Evolutionary conservation across 2,329 filamentous ascomycete species (phyloP), one percentile per base, ranked within the genome.

Genomic region (Penicillium nordicum): DNA sequence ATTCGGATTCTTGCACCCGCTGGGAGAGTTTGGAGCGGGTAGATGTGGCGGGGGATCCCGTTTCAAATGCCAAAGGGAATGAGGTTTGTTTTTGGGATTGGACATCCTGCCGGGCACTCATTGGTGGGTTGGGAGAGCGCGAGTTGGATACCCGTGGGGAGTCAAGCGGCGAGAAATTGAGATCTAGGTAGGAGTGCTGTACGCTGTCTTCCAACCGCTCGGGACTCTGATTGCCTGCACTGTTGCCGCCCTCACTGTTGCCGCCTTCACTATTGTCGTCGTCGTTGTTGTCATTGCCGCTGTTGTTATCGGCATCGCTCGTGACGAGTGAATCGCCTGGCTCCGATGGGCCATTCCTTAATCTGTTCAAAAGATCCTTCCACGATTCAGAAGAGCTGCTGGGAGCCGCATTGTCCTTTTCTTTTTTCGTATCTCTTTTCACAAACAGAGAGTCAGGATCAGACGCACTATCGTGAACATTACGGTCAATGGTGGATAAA

Each of bases 101-200:
- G 11, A 30, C 25, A n/a, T 60, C 48, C 29, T 42, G 55, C 18
- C 61, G 57, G 21, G 56, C 59, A 42, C 58, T 65, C 8, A 46
- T 56, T 27, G 57, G 54, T 14, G 55, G 46, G 12, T 45, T 50
- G 32, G 58, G 52, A 11, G 60, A 63, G n/a, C 25, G 54, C 11
- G 61, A 61, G 30, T 40, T 52, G 25, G 46, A 54, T 16, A 38
- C 37, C 48, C 41, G 47, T 23, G 60, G 40, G 7, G 58, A 62
- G 32, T 21, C 49, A 46, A 5, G 53, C 23, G 7, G 55, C 47
- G 37, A 60, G 51, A 53, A 57, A 45, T 51, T 32, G 7, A 57
- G 50, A 14, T 59, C 63, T 27, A 60, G 47, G 41, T 62, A 55
- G 40, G 59, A 58, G 27, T 63, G 57, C 7, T 61, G 27, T 16